Conservation (phyloP, 441 rosid species). For the Euphorbia celastroides region DNA sequence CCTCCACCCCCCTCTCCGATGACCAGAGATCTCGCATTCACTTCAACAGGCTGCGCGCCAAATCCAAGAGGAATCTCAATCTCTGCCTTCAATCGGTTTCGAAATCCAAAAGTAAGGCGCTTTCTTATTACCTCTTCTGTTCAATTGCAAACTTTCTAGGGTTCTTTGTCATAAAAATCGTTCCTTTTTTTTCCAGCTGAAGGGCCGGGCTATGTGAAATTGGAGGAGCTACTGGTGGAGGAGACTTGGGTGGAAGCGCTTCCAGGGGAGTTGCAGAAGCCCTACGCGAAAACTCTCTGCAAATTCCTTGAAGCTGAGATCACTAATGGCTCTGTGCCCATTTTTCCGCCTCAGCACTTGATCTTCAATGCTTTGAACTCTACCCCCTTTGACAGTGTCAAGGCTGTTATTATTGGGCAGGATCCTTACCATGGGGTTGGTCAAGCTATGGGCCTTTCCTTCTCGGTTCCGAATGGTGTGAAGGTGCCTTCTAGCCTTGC, state of each 20-base stretch:
- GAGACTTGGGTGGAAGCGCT: conserved; percentile 70
- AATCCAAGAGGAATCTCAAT: conserved; percentile 62
- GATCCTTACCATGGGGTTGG: conserved; percentile 97
- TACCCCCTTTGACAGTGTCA: conserved; percentile 66
- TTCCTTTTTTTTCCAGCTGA: conserved; percentile 14
- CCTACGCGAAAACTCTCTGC: conserved; percentile 55
- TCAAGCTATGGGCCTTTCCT: conserved; percentile 97
- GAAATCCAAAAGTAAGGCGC: conserved; percentile 38
- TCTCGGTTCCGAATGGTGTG: conserved; percentile 79
- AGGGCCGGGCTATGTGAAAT: conserved; percentile 44
- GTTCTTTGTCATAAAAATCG: neutral
- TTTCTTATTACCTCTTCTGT: neutral
- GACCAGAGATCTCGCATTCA: conserved; percentile 52
- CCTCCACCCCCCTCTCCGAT: conserved; percentile 38
- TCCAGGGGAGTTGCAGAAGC: conserved; percentile 60
- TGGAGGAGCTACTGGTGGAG: conserved; percentile 81
- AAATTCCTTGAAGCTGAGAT: conserved; percentile 59
- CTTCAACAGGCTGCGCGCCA: conserved; percentile 58
- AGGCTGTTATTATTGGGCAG: conserved; percentile 89
- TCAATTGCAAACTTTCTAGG: neutral
- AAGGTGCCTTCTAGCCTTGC: conserved; percentile 79
- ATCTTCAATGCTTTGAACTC: conserved; percentile 84
- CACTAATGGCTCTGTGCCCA: conserved; percentile 26
- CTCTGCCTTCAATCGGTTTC: conserved; percentile 56
- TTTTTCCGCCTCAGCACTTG: conserved; percentile 75